Percentiles rank a stretch among this genome's conserved stretches.
Conservation (phyloP, 768 basidiomycete species). For the Termitomyces sp. region DNA sequence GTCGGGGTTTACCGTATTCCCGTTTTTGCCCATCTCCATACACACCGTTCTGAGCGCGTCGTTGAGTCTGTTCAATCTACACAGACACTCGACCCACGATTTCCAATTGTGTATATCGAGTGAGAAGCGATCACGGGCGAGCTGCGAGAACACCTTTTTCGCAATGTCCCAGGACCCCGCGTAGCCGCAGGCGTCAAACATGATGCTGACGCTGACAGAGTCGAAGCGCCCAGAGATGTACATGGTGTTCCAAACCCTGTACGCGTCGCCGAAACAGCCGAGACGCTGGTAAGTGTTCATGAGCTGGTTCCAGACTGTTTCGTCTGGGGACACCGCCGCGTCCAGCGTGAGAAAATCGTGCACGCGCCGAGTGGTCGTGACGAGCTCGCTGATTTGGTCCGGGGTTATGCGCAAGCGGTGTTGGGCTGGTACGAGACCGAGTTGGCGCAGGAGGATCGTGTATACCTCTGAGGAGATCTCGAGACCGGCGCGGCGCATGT, state of each 20-base stretch:
- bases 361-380: slow-evolving; percentile 50
- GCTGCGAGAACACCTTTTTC: slow-evolving; percentile 46
- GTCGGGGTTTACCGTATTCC: slow-evolving; percentile 40
- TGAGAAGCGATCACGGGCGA: slow-evolving; percentile 41
- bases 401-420: slow-evolving; percentile 14
- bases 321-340: slow-evolving; percentile 66
- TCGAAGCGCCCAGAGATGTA: slow-evolving; percentile 53
- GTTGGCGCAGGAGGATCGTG: slow-evolving; percentile 56
- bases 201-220: slow-evolving; percentile 68
- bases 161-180: slow-evolving; percentile 47
- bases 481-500: slow-evolving; percentile 69
- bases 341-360: slow-evolving; percentile 80
- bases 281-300: slow-evolving; percentile 88
- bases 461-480: slow-evolving; percentile 56
- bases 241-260: slow-evolving; percentile 76
- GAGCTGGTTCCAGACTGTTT: slow-evolving; percentile 70
- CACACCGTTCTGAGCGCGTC: slow-evolving; percentile 65
- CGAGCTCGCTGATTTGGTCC: slow-evolving; percentile 27
- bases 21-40: slow-evolving; percentile 51
- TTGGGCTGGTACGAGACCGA: slow-evolving; percentile 39
- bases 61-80: slow-evolving; percentile 56
- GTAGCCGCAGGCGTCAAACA: slow-evolving; percentile 79
- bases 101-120: slow-evolving; percentile 74
- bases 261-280: slow-evolving; percentile 64
- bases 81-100: slow-evolving; percentile 82